phyloP scores from a whole-genome alignment of 441 rosid species.

The Manihot esculenta region DNA sequence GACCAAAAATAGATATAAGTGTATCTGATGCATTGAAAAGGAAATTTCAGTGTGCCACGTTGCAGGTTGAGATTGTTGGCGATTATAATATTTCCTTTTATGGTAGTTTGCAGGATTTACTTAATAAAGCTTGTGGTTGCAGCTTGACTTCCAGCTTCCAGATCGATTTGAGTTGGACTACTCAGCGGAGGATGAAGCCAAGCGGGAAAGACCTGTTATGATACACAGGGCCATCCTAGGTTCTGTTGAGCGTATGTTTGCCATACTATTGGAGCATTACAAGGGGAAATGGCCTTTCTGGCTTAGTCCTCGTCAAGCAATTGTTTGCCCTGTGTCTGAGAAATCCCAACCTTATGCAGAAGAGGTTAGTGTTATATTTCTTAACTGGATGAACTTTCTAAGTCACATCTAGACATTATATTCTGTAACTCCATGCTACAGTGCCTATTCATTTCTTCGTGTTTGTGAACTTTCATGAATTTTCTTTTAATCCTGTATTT shows the following conservation, averaged over 20 bases:
- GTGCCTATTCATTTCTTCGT: not conserved
- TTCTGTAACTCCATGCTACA: not conserved
- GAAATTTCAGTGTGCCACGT: slow-evolving; percentile 94
- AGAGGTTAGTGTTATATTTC: slow-evolving; percentile 44
- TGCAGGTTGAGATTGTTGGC: slow-evolving; percentile 59
- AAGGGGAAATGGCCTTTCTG: slow-evolving; percentile 99
- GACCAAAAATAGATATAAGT: slow-evolving; percentile 98
- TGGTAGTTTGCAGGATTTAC: slow-evolving; percentile 19
- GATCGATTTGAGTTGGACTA: slow-evolving; percentile 76
- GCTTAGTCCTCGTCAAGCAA: slow-evolving; percentile 99
- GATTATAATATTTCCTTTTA: slow-evolving; percentile 5
- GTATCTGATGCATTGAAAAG: slow-evolving; percentile 95
- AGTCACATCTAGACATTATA: not conserved
- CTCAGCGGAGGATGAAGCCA: slow-evolving; percentile 90
- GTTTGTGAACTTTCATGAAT: not conserved
- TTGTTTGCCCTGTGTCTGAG: slow-evolving; percentile 94
- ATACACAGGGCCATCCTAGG: slow-evolving; percentile 97
- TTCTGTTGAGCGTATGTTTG: slow-evolving; percentile 98
- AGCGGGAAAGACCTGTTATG: slow-evolving; percentile 86
- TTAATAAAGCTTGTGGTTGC: slow-evolving; percentile 29
- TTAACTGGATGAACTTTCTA: slow-evolving; percentile 7
- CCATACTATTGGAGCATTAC: slow-evolving; percentile 90
- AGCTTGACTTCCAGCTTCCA: slow-evolving; percentile 99
- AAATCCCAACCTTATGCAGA: slow-evolving; percentile 76
- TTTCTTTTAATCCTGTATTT: not conserved